phyloP scores from a whole-genome alignment of 2,329 filamentous ascomycete genomes.

The Verticillium dahliae region DNA sequence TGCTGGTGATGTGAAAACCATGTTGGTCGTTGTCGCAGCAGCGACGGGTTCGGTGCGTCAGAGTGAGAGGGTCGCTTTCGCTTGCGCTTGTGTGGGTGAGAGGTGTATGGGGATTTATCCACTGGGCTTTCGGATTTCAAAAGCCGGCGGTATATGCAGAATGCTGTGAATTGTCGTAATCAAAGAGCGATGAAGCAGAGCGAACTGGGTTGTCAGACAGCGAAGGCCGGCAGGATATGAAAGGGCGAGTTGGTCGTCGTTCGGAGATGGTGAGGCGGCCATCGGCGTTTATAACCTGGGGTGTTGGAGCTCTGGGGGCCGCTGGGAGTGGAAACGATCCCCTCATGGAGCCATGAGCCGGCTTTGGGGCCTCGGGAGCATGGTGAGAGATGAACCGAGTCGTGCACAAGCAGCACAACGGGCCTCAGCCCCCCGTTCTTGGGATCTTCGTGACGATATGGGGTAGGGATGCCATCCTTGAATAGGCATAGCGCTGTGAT shows the following conservation, averaged over 20 bases:
- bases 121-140: background rate
- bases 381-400: no score
- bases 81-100: background rate
- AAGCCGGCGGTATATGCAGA: background rate
- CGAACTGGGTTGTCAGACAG: background rate
- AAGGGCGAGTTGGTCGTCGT: background rate
- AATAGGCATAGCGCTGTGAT: no score
- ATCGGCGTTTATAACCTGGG: background rate
- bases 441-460: no score
- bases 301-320: background rate
- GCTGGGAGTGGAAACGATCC: no score
- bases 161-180: background rate
- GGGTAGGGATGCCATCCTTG: no score
- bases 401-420: no score
- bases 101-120: background rate
- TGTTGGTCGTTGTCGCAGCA: slow-evolving; percentile 12
- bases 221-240: background rate
- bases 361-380: no score
- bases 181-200: background rate
- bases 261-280: background rate
- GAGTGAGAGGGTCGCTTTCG: background rate
- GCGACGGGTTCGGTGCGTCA: background rate
- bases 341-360: no score
- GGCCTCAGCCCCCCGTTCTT: no score
- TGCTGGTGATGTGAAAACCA: slow-evolving; percentile 54